Evolutionary conservation across 305 asterid species (phyloP).

Genomic region (Solanum hybrid): DNA sequence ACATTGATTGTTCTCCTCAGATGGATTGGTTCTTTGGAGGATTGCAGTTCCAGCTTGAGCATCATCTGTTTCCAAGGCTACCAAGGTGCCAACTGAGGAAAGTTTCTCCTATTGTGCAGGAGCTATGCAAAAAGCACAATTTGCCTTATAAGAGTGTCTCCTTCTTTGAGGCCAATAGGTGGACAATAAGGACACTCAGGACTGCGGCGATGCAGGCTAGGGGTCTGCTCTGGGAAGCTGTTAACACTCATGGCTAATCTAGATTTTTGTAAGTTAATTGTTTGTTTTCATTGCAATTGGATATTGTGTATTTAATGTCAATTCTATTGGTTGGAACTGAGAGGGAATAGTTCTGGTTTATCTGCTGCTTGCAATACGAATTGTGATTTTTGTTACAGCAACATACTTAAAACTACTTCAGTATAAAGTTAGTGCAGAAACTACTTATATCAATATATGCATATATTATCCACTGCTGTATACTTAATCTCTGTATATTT

Average conservation of each 20-base stretch:
- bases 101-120: constrained; percentile 48
- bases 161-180: constrained; percentile 21
- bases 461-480: neutral
- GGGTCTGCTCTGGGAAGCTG: constrained; percentile 34
- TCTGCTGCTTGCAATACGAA: neutral
- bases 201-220: constrained; percentile 32
- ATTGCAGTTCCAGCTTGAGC: constrained; percentile 49
- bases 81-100: constrained; percentile 63
- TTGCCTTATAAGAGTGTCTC: constrained; percentile 37
- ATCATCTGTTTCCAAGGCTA: constrained; percentile 66
- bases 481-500: neutral
- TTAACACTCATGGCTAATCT: constrained; percentile 39
- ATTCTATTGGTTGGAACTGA: neutral
- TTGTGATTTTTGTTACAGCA: neutral
- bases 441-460: neutral
- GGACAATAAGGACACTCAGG: constrained; percentile 24
- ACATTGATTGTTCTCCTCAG: neutral
- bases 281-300: neutral
- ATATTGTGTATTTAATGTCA: neutral
- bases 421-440: neutral
- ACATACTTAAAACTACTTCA: neutral
- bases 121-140: constrained; percentile 55
- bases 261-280: neutral
- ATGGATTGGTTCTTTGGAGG: neutral
- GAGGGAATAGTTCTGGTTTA: neutral